phyloP scores from a whole-genome alignment of 495 filamentous ascomycete genomes.

The Trichocladium antarcticum region DNA sequence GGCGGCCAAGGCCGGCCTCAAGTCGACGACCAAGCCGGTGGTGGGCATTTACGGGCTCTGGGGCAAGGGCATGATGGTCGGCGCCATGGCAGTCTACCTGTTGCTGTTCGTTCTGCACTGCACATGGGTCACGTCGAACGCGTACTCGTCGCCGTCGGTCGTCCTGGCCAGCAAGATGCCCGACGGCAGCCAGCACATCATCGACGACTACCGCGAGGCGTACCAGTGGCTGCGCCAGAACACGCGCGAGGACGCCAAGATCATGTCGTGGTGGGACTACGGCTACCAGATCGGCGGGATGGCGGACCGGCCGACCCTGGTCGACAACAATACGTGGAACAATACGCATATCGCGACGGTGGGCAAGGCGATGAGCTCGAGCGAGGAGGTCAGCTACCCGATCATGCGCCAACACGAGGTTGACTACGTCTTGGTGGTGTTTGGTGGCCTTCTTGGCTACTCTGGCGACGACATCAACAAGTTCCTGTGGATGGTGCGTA shows the following conservation, averaged over 20 bases:
- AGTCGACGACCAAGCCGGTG: constrained; percentile 58
- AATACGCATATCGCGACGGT: constrained; percentile 99
- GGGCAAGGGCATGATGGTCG: constrained; percentile 67
- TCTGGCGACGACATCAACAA: constrained; percentile 99
- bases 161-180: constrained; percentile 86
- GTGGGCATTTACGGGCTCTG: constrained; percentile 74
- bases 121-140: constrained; percentile 98
- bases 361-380: constrained; percentile 96
- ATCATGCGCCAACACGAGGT: constrained; percentile 98
- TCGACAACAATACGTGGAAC: constrained; percentile 99
- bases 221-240: constrained; percentile 99
- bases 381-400: constrained; percentile 96
- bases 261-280: constrained; percentile 99
- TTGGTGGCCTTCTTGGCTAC: constrained; percentile 92
- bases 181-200: constrained; percentile 95
- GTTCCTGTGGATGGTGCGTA: constrained; percentile 99
- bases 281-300: constrained; percentile 99
- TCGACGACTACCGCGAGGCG: constrained; percentile 98
- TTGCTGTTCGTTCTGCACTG: constrained; percentile 93
- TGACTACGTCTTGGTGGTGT: constrained; percentile 95
- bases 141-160: constrained; percentile 96
- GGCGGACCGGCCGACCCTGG: constrained; percentile 93
- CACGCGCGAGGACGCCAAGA: constrained; percentile 85
- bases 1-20: constrained; percentile 46
- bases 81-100: constrained; percentile 63